Percentiles rank a stretch among this genome's conserved stretches.
Conservation (phyloP, 2,329 filamentous ascomycete genomes). For the Pseudocercospora ulei region DNA sequence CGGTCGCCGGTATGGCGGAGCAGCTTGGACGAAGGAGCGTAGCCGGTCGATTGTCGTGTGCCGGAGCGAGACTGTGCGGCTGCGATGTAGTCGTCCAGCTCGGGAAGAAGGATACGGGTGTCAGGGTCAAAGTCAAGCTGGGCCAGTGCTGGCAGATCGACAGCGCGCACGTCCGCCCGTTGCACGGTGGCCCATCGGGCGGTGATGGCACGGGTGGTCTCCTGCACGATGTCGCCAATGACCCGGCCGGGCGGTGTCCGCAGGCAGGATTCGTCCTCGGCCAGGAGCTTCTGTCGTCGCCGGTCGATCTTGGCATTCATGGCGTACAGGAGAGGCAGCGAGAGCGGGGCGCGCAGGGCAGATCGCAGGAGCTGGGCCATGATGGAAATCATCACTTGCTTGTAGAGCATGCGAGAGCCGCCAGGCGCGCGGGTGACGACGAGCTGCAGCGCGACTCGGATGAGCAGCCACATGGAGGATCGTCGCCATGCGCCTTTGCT, state of each 20-base stretch:
- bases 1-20: not conserved
- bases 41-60: too few species aligned
- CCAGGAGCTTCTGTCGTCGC: constrained; percentile 23
- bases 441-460: constrained; percentile 51
- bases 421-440: constrained; percentile 36
- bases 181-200: too few species aligned
- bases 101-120: not conserved
- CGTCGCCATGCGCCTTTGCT: constrained; percentile 52
- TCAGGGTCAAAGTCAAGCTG: not conserved
- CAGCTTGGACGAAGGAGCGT: constrained; percentile 8
- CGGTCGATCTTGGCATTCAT: constrained; percentile 27
- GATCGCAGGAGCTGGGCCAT: constrained; percentile 45
- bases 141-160: not conserved
- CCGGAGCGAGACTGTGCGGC: too few species aligned
- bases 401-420: constrained; percentile 27
- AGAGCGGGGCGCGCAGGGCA: not conserved
- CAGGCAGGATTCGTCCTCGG: not conserved
- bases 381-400: constrained; percentile 35
- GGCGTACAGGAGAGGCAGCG: constrained; percentile 15
- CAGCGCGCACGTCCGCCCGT: too few species aligned
- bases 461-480: constrained; percentile 52
- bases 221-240: too few species aligned
- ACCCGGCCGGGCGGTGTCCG: too few species aligned
- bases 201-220: too few species aligned
- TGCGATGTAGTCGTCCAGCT: constrained; percentile 1